Percentiles rank a stretch among this genome's conserved stretches.
Conservation (phyloP, 176 grass and related monocot species). For the Cenchrus americanus region DNA sequence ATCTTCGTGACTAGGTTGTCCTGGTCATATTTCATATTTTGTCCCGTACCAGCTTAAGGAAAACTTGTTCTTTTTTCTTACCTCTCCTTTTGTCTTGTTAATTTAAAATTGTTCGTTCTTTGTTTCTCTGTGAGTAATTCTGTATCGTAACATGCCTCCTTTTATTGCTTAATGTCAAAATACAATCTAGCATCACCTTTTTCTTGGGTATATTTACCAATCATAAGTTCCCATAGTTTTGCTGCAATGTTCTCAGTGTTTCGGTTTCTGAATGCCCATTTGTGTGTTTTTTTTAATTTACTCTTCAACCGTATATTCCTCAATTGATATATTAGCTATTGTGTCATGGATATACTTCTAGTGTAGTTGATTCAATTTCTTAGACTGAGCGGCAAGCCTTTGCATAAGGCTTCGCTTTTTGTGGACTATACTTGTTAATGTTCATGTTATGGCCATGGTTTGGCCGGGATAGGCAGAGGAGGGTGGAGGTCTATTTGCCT, state of each 20-base stretch:
- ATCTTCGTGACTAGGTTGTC: not conserved
- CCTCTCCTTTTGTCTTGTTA: not conserved
- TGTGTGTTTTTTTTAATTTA: not conserved
- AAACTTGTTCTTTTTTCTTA: not conserved
- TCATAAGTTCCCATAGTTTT: constrained; percentile 8
- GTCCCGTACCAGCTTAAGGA: not conserved
- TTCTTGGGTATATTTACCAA: not conserved
- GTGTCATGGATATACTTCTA: not conserved
- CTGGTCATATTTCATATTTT: constrained; percentile 4
- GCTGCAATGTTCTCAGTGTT: not conserved
- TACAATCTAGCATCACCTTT: not conserved
- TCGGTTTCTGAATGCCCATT: not conserved
- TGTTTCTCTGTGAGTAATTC: not conserved
- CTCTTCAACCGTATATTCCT: not conserved
- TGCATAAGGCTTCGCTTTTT: not conserved
- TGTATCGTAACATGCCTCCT: not conserved
- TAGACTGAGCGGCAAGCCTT: constrained; percentile 5
- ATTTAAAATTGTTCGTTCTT: not conserved
- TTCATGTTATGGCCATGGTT: not conserved
- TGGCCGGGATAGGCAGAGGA: too few species aligned
- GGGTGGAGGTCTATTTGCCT: too few species aligned
- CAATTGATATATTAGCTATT: not conserved
- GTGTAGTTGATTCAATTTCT: not conserved
- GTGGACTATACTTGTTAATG: not conserved
- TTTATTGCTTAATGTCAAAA: not conserved